Percentiles rank a stretch among this genome's conserved stretches.
These are phyloP conservation scores for Polygonum aviculare DNA, from an alignment of 148 eudicot species.

Conservation along the genomic window DNA sequence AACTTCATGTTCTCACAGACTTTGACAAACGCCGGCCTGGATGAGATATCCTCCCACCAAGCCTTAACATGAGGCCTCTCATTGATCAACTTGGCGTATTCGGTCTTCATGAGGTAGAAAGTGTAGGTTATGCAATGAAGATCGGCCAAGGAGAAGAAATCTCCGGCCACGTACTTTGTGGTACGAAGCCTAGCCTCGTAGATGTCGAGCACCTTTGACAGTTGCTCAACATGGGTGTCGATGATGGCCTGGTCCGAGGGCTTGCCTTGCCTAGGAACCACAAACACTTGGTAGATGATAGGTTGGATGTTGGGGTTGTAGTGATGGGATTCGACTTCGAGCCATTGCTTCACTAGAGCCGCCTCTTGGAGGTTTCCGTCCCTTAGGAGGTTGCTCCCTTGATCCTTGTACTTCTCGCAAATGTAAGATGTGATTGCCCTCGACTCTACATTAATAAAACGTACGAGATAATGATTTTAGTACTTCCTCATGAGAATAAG, in stretches of 20 bases:
- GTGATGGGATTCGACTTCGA: slow-evolving; percentile 33
- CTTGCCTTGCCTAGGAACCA: slow-evolving; percentile 22
- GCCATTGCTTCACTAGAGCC: slow-evolving; percentile 31
- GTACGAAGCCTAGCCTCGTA: slow-evolving; percentile 20
- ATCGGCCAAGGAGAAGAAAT: slow-evolving; percentile 29
- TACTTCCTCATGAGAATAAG: no score
- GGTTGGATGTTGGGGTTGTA: slow-evolving; percentile 26
- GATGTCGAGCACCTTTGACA: slow-evolving; percentile 25
- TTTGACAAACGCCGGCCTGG: slow-evolving; percentile 24
- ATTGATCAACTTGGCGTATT: slow-evolving; percentile 21
- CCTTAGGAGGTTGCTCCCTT: slow-evolving; percentile 19
- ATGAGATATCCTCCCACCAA: slow-evolving; percentile 38
- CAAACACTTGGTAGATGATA: slow-evolving; percentile 19
- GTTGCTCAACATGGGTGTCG: slow-evolving; percentile 20
- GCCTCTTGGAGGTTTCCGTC: slow-evolving; percentile 20
- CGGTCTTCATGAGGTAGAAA: slow-evolving; percentile 22
- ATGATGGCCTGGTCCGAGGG: slow-evolving; percentile 19
- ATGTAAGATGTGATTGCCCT: slow-evolving; percentile 34
- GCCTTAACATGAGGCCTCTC: slow-evolving; percentile 31
- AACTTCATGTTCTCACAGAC: slow-evolving; percentile 20
- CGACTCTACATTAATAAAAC: slow-evolving; percentile 17
- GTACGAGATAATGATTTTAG: neutral
- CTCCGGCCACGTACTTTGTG: slow-evolving; percentile 35
- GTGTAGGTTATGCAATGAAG: slow-evolving; percentile 28
- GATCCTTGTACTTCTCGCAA: slow-evolving; percentile 27